phyloP scores from a whole-genome alignment of 139 green algal species.

The Picochlorum sp. region DNA sequence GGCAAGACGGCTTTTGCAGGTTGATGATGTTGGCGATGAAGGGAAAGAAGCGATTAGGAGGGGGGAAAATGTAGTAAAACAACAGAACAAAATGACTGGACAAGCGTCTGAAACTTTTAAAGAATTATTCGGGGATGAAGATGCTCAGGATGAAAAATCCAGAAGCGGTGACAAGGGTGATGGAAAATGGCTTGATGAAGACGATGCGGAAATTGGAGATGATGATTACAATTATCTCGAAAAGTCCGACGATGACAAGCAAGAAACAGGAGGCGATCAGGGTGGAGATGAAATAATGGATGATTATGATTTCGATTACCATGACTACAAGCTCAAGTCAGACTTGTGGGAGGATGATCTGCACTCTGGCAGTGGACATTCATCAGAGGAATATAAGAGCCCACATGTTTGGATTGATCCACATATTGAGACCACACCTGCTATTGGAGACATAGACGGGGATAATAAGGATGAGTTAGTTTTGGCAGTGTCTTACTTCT shows the following conservation, averaged over 20 bases:
- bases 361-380: conserved; percentile 3
- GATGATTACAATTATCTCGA: conserved; percentile 2
- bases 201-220: not conserved
- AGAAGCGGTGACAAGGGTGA: not conserved
- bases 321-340: not conserved
- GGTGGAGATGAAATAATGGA: not conserved
- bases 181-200: not conserved
- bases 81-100: not conserved
- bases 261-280: not conserved
- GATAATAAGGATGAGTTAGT: conserved; percentile 89
- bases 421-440: conserved; percentile 80
- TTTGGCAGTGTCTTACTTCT: conserved; percentile 82
- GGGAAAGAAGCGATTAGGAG: not conserved
- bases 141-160: not conserved
- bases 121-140: conserved; percentile 23
- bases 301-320: conserved; percentile 12
- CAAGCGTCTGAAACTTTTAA: conserved; percentile 17
- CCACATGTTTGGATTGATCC: conserved; percentile 67
- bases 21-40: not conserved
- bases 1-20: not conserved
- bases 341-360: conserved; percentile 24
- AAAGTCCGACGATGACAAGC: not conserved
- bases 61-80: not conserved
- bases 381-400: not conserved
- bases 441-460: conserved; percentile 85